Percentiles rank a stretch among this genome's conserved stretches.
phyloP scores from a whole-genome alignment of 495 filamentous ascomycete species.

The Xylaria acuta region DNA sequence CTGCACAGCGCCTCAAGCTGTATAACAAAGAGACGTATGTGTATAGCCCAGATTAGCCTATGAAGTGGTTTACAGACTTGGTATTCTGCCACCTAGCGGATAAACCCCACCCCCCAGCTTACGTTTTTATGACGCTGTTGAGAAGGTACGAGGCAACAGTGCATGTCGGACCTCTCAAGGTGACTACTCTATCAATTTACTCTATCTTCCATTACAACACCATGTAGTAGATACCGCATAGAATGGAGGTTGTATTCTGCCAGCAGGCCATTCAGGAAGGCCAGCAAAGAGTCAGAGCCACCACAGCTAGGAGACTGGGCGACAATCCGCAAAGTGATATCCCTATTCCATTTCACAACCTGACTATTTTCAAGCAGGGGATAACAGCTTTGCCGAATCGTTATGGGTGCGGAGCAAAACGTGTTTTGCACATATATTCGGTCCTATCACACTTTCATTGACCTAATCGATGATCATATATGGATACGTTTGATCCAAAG shows the following conservation, averaged over 20 bases:
- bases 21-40: too few species aligned
- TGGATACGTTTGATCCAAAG: constrained; percentile 41
- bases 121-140: background rate
- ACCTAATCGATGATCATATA: constrained; percentile 65
- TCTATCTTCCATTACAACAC: too few species aligned
- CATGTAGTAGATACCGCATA: too few species aligned
- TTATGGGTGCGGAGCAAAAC: constrained; percentile 64
- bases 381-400: constrained; percentile 47
- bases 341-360: constrained; percentile 17
- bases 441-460: constrained; percentile 63
- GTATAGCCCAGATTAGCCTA: too few species aligned
- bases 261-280: constrained; percentile 3
- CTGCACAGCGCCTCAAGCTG: too few species aligned
- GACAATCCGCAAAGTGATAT: constrained; percentile 11
- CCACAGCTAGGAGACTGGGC: constrained; percentile 25
- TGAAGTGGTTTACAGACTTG: too few species aligned
- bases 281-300: constrained; percentile 16
- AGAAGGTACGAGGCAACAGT: too few species aligned
- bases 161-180: too few species aligned
- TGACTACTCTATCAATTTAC: too few species aligned
- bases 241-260: constrained; percentile 61
- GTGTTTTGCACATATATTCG: constrained; percentile 66
- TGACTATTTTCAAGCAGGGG: constrained; percentile 49
- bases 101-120: too few species aligned
- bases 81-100: too few species aligned